Evolutionary conservation across 2,329 filamentous ascomycete genomes (phyloP).

Genomic region (Cladophialophora exuberans): DNA sequence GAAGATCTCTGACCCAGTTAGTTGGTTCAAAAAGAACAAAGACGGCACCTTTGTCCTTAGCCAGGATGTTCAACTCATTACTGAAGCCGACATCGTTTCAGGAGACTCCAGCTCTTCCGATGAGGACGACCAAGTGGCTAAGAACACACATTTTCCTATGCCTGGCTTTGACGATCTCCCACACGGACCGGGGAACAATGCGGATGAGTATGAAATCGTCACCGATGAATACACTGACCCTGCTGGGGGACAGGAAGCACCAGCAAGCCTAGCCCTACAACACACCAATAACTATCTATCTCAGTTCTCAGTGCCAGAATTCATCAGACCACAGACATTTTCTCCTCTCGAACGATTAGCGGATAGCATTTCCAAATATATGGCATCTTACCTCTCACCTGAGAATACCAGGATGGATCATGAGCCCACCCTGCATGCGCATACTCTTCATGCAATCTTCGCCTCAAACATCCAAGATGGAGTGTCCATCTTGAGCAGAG

Average conservation of each 20-base stretch:
- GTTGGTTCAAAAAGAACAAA: slow-evolving; percentile 7
- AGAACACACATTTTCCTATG: too few relatives aligned
- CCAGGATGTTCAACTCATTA: slow-evolving; percentile 11
- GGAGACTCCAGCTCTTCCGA: slow-evolving; percentile 6
- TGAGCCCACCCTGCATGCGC: slow-evolving; percentile 15
- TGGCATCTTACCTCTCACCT: slow-evolving; percentile 5
- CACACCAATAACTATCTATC: neutral
- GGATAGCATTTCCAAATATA: slow-evolving; percentile 9
- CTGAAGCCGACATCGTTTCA: neutral
- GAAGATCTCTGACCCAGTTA: slow-evolving; percentile 16
- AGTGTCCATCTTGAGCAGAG: slow-evolving; percentile 2
- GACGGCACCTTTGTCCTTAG: neutral
- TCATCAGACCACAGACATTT: slow-evolving; percentile 10
- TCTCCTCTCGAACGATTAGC: slow-evolving; percentile 2
- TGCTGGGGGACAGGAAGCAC: neutral
- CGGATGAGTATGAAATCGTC: neutral
- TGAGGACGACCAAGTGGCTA: neutral
- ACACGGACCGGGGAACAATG: neutral
- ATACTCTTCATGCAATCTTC: slow-evolving; percentile 20
- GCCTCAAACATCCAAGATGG: slow-evolving; percentile 20
- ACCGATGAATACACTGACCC: neutral
- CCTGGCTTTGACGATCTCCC: neutral
- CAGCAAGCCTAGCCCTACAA: neutral
- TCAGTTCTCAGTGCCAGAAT: neutral
- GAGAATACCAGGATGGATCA: neutral